Conservation (phyloP, 2,329 filamentous ascomycete genomes). For the Sporothrix inflata region DNA sequence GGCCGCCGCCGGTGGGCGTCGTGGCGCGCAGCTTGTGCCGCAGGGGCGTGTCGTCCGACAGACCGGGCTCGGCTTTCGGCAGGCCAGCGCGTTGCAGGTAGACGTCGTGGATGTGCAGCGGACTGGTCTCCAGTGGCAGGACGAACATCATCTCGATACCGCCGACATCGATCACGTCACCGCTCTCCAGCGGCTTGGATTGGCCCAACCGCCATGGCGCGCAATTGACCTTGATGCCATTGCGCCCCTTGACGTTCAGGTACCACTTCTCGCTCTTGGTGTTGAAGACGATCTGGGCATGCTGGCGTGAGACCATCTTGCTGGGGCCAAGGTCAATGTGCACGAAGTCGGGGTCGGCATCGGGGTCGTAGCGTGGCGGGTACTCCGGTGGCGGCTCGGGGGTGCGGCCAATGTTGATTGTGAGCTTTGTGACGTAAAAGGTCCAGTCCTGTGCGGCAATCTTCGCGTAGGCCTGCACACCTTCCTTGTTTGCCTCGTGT, state of each 20-base stretch:
- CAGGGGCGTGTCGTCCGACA: slow-evolving; percentile 18
- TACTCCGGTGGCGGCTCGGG: slow-evolving; percentile 52
- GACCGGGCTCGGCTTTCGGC: slow-evolving; percentile 39
- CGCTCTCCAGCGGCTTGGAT: slow-evolving; percentile 72
- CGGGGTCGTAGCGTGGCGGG: slow-evolving; percentile 47
- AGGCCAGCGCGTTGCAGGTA: slow-evolving; percentile 72
- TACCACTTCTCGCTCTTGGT: slow-evolving; percentile 74
- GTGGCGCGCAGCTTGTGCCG: slow-evolving; percentile 31
- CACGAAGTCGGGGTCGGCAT: slow-evolving; percentile 57
- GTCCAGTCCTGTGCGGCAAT: slow-evolving; percentile 83
- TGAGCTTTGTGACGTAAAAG: slow-evolving; percentile 77
- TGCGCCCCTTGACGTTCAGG: slow-evolving; percentile 85
- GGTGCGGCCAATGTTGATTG: slow-evolving; percentile 74
- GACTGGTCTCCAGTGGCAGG: slow-evolving; percentile 72
- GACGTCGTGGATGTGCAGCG: slow-evolving; percentile 67
- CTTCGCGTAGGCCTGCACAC: slow-evolving; percentile 77
- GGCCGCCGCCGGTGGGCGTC: slow-evolving; percentile 36
- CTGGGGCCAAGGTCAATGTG: slow-evolving; percentile 88
- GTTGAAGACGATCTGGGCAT: slow-evolving; percentile 76
- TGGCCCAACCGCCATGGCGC: slow-evolving; percentile 67
- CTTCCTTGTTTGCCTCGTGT: slow-evolving; percentile 63
- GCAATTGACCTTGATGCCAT: slow-evolving; percentile 85
- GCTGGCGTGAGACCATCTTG: slow-evolving; percentile 78
- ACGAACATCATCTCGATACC: slow-evolving; percentile 99
- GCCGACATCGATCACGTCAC: slow-evolving; percentile 88